Evolutionary conservation across 176 grass and related monocot species (phyloP).

Genomic region (Oryza australiensis): DNA sequence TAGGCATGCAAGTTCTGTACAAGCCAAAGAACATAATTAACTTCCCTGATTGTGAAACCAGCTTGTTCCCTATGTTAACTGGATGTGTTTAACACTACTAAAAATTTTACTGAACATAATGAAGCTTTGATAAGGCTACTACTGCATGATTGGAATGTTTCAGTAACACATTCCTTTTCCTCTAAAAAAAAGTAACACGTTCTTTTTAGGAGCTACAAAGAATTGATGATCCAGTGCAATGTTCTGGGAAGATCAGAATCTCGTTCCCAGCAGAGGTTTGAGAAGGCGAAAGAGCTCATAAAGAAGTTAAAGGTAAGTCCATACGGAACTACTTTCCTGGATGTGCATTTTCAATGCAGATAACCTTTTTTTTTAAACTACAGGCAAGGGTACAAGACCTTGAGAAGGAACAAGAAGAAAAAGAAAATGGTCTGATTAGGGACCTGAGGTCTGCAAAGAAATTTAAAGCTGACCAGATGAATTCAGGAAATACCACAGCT

Average conservation of each 20-base stretch:
- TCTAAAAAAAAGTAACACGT: conserved; percentile 1
- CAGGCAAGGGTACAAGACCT: conserved; percentile 66
- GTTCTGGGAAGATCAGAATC: conserved; percentile 76
- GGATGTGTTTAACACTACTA: background rate
- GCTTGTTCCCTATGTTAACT: background rate
- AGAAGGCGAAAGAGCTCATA: conserved; percentile 79
- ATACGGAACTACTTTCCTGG: background rate
- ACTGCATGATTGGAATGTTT: background rate
- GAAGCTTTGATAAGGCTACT: background rate
- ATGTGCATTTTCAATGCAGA: conserved; percentile 2
- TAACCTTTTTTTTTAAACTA: conserved; percentile 30
- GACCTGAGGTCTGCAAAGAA: conserved; percentile 77
- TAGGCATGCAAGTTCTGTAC: background rate
- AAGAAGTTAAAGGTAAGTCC: conserved; percentile 66
- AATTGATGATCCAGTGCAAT: conserved; percentile 88
- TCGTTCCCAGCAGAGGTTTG: conserved; percentile 58
- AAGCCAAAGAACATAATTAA: background rate
- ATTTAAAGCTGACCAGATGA: conserved; percentile 54
- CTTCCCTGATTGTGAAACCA: background rate
- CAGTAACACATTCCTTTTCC: conserved; percentile 21
- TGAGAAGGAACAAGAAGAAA: conserved; percentile 78
- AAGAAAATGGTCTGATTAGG: conserved; percentile 70
- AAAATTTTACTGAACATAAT: background rate
- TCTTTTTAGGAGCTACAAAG: conserved; percentile 85
- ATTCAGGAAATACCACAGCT: conserved; percentile 25